A percentile compares a stretch with the other conserved stretches of the same genome.
Conservation (phyloP, 139 green algal genomes). For the Micractinium conductrix region DNA sequence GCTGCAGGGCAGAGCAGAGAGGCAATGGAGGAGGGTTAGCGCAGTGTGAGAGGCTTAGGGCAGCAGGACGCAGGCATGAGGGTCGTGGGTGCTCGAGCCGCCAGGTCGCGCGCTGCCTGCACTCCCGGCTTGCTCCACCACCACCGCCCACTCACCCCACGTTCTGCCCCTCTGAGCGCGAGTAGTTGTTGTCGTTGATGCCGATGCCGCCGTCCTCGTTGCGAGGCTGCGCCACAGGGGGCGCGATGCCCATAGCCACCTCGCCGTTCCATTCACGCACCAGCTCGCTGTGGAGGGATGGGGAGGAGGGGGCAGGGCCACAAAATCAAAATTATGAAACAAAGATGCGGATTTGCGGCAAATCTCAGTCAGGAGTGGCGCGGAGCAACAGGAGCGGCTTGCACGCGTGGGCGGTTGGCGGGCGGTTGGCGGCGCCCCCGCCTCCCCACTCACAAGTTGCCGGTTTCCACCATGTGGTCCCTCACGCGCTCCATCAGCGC, state of each 20-base stretch:
- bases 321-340: too few species aligned
- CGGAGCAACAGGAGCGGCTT: neutral
- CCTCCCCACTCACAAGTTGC: slow-evolving; percentile 70
- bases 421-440: too few species aligned
- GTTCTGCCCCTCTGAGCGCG: slow-evolving; percentile 74
- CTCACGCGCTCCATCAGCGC: slow-evolving; percentile 66
- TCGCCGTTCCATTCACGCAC: slow-evolving; percentile 30
- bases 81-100: too few species aligned
- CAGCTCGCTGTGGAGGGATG: slow-evolving; percentile 11
- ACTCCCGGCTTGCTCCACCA: too few species aligned
- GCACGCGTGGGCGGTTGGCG: neutral
- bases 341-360: too few species aligned
- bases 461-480: slow-evolving; percentile 71
- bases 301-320: neutral
- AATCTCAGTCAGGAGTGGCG: too few species aligned
- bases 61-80: too few species aligned
- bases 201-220: neutral
- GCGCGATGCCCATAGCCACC: too few species aligned
- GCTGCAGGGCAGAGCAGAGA: neutral
- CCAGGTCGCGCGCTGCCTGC: too few species aligned
- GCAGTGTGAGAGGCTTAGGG: too few species aligned
- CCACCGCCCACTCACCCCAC: slow-evolving; percentile 45
- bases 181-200: slow-evolving; percentile 80
- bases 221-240: neutral
- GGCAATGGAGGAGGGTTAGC: neutral